A percentile compares a stretch with the other conserved stretches of the same genome.
These are phyloP conservation scores for Trichoderma brevicompactum DNA, from an alignment of 2,329 filamentous ascomycete genomes.

Conservation along the genomic window DNA sequence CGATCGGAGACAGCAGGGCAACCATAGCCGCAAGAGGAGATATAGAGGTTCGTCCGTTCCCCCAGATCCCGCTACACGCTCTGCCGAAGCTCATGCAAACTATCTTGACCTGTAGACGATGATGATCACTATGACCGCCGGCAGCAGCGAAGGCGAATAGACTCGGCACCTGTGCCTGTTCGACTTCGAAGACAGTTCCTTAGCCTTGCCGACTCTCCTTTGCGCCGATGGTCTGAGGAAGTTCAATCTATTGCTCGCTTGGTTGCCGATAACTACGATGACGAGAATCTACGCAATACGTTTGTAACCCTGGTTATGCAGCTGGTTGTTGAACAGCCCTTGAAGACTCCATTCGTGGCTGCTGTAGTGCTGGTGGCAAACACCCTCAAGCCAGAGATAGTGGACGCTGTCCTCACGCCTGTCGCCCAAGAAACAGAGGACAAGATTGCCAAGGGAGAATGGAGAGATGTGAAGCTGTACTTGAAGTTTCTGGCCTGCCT, in stretches of 20 bases:
- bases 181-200: slow-evolving; percentile 79
- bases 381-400: slow-evolving; percentile 73
- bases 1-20: slow-evolving; percentile 57
- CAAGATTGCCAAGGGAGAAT: slow-evolving; percentile 72
- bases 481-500: slow-evolving; percentile 89
- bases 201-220: slow-evolving; percentile 78
- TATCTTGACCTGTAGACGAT: slow-evolving; percentile 51
- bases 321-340: slow-evolving; percentile 84
- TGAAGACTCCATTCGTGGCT: slow-evolving; percentile 96
- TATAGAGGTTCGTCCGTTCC: slow-evolving; percentile 67
- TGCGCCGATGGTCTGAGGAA: slow-evolving; percentile 79
- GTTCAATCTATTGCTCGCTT: slow-evolving; percentile 74
- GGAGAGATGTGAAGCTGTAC: slow-evolving; percentile 89
- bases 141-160: slow-evolving; percentile 72
- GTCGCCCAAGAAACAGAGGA: slow-evolving; percentile 66
- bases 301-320: slow-evolving; percentile 77
- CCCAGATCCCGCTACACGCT: slow-evolving; percentile 9
- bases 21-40: slow-evolving; percentile 73
- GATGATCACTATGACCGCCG: slow-evolving; percentile 79
- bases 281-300: slow-evolving; percentile 72
- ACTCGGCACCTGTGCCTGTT: slow-evolving; percentile 69
- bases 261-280: slow-evolving; percentile 83
- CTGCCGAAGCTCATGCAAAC: slow-evolving; percentile 10
- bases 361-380: slow-evolving; percentile 82
- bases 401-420: slow-evolving; percentile 69